Conservation (phyloP, 441 rosid genomes). For the Erodium texanum region DNA sequence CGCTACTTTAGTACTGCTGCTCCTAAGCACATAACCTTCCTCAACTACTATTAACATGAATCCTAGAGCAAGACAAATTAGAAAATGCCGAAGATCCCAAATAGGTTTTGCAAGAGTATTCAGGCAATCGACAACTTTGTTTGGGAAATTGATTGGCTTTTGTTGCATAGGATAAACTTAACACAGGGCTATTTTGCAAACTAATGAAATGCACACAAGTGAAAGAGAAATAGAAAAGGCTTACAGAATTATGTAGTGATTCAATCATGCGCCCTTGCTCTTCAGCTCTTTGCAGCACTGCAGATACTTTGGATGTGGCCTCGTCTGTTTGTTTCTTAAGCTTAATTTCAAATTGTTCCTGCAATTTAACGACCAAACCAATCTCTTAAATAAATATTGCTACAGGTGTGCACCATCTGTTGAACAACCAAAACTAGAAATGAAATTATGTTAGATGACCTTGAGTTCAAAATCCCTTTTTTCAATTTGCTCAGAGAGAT, state of each 20-base stretch:
- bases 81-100: no score
- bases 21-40: no score
- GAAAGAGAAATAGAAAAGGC: slow-evolving; percentile 21
- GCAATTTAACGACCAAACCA: slow-evolving; percentile 20
- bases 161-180: no score
- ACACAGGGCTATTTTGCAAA: no score
- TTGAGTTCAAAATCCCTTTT: slow-evolving; percentile 65
- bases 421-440: neutral
- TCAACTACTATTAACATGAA: no score
- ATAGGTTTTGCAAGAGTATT: no score
- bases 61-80: no score
- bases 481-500: slow-evolving; percentile 74
- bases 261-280: slow-evolving; percentile 92
- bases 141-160: no score
- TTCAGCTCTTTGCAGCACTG: slow-evolving; percentile 80
- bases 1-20: no score
- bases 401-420: neutral
- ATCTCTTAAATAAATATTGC: neutral
- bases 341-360: slow-evolving; percentile 64
- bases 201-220: no score
- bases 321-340: slow-evolving; percentile 69
- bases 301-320: slow-evolving; percentile 77
- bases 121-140: no score
- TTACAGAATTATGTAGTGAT: slow-evolving; percentile 86
- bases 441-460: slow-evolving; percentile 32